Evolutionary conservation across 805 yeast genomes (phyloP).

Genomic region (Schwanniomyces polymorphus): DNA sequence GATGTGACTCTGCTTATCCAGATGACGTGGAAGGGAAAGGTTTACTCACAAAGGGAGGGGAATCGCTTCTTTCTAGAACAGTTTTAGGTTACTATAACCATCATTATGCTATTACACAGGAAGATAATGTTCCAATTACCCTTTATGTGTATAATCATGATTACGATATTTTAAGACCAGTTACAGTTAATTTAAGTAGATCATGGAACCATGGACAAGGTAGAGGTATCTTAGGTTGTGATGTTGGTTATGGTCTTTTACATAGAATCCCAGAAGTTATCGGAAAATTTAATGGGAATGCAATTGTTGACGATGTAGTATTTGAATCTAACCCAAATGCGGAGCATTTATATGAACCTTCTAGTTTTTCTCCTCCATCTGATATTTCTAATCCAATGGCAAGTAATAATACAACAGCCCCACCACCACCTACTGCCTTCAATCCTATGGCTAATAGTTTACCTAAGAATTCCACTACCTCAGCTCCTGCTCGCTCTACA

Average conservation of each 20-base stretch:
- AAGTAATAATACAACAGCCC: constrained; percentile 12
- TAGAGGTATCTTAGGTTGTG: constrained; percentile 84
- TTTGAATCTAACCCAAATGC: constrained; percentile 25
- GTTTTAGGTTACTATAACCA: constrained; percentile 57
- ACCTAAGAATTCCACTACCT: constrained; percentile 6
- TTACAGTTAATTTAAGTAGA: constrained; percentile 65
- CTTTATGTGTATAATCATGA: constrained; percentile 80
- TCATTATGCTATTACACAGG: constrained; percentile 29
- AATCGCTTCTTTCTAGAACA: constrained; percentile 68
- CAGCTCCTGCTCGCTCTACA: constrained; percentile 16
- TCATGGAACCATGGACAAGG: constrained; percentile 67
- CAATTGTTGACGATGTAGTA: constrained; percentile 31
- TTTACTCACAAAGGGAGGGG: constrained; percentile 82
- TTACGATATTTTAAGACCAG: constrained; percentile 82
- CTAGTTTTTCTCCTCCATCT: constrained; percentile 8
- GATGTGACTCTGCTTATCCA: constrained; percentile 54
- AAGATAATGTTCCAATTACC: constrained; percentile 39
- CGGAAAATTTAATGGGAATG: constrained; percentile 45
- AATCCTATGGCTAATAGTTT: constrained; percentile 1
- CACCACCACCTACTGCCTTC: constrained; percentile 7
- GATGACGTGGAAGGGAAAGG: constrained; percentile 63
- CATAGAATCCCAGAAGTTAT: constrained; percentile 79
- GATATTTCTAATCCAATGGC: constrained; percentile 9
- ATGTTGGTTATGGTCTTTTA: constrained; percentile 88
- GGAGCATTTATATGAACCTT: constrained; percentile 14